phyloP scores from a whole-genome alignment of 345 rosid genomes.

The Citrus medica region DNA sequence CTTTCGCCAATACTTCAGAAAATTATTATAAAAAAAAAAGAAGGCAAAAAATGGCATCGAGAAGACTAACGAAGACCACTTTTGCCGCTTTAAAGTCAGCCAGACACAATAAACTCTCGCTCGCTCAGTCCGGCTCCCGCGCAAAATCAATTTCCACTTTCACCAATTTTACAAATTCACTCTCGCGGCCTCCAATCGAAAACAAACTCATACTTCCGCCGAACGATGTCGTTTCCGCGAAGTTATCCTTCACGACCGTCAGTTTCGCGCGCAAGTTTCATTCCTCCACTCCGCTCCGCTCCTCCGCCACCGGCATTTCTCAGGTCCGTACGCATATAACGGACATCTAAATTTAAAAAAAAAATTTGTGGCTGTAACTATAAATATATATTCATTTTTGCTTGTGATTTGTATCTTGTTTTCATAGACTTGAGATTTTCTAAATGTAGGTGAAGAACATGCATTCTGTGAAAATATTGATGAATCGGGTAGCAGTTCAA shows the following conservation, averaged over 20 bases:
- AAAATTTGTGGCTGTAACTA: too few relatives aligned
- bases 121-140: slow-evolving; percentile 4
- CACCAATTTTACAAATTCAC: neutral
- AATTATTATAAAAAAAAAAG: too few relatives aligned
- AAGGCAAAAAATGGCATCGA: slow-evolving; percentile 28
- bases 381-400: too few relatives aligned
- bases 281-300: slow-evolving; percentile 37
- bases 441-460: neutral
- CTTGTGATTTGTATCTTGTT: neutral
- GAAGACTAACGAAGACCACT: slow-evolving; percentile 33
- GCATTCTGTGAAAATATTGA: neutral
- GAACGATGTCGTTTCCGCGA: slow-evolving; percentile 13
- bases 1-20: too few relatives aligned
- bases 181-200: neutral
- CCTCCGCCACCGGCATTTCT: slow-evolving; percentile 34
- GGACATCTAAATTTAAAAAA: too few relatives aligned
- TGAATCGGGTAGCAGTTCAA: neutral
- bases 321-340: slow-evolving; percentile 27
- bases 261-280: slow-evolving; percentile 26
- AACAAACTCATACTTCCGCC: neutral
- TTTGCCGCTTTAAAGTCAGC: slow-evolving; percentile 24
- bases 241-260: neutral
- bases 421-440: neutral
- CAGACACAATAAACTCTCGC: neutral
- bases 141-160: slow-evolving; percentile 10